Evolutionary conservation across 192 early-diverging fungal genomes (phyloP).

Genomic region (Umbelopsis vinacea): DNA sequence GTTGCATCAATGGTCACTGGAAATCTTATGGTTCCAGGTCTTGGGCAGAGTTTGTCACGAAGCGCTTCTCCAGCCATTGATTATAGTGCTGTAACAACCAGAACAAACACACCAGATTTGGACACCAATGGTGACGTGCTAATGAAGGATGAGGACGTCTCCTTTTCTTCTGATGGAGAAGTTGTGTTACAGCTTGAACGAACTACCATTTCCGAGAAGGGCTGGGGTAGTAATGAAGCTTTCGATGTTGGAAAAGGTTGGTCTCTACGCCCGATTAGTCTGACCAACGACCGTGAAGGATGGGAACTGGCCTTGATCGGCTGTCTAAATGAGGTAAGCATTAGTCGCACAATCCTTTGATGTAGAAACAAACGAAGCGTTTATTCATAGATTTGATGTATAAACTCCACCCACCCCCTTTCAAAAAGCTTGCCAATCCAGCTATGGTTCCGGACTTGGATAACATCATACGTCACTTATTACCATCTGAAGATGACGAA

Average conservation of each 20-base stretch:
- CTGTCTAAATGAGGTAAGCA: slow-evolving; percentile 54
- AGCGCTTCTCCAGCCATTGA: slow-evolving; percentile 13
- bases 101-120: slow-evolving; percentile 29
- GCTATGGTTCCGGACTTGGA: slow-evolving; percentile 49
- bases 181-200: slow-evolving; percentile 3
- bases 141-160: slow-evolving; percentile 11
- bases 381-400: neutral
- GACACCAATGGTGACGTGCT: neutral
- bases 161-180: slow-evolving; percentile 14
- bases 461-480: slow-evolving; percentile 48
- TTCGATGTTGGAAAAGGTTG: slow-evolving; percentile 47
- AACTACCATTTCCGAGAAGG: slow-evolving; percentile 18
- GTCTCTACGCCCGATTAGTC: slow-evolving; percentile 43
- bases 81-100: slow-evolving; percentile 26
- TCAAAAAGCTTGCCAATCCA: slow-evolving; percentile 46
- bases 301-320: slow-evolving; percentile 59
- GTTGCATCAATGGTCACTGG: slow-evolving; percentile 1
- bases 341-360: neutral
- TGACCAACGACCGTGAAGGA: slow-evolving; percentile 39
- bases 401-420: neutral
- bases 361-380: neutral
- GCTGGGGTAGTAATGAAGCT: slow-evolving; percentile 45
- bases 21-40: slow-evolving; percentile 28
- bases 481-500: slow-evolving; percentile 40
- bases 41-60: neutral